phyloP scores from a whole-genome alignment of 2,329 filamentous ascomycete genomes.

The Pseudogymnoascus sp. region DNA sequence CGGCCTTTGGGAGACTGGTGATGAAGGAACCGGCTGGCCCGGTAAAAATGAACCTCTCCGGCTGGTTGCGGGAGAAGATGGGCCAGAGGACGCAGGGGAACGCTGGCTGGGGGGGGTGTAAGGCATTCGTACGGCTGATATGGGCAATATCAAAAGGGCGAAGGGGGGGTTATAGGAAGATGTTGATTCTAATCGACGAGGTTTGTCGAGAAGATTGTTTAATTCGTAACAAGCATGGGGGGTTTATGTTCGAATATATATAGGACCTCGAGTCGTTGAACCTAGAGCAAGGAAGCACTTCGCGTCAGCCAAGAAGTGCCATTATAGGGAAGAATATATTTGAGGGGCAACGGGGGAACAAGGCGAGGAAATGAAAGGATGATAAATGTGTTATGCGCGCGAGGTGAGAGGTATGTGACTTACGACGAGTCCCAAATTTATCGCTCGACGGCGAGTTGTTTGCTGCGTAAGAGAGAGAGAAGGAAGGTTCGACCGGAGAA shows the following conservation, averaged over 20 bases:
- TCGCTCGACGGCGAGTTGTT: slow-evolving; percentile 1
- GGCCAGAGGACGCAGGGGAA: slow-evolving; percentile 53
- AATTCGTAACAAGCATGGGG: slow-evolving; percentile 21
- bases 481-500: slow-evolving; percentile 12
- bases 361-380: slow-evolving; percentile 1
- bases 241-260: slow-evolving; percentile 15
- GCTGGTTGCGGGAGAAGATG: slow-evolving; percentile 49
- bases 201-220: slow-evolving; percentile 18
- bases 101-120: slow-evolving; percentile 73
- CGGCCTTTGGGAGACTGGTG: slow-evolving; percentile 35
- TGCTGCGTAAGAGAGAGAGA: slow-evolving; percentile 1
- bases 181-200: slow-evolving; percentile 17
- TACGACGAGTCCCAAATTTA: slow-evolving; percentile 5
- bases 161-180: slow-evolving; percentile 14
- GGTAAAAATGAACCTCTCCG: slow-evolving; percentile 45
- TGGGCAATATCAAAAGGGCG: slow-evolving; percentile 10
- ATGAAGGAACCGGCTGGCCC: slow-evolving; percentile 38
- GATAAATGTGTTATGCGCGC: not conserved
- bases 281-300: slow-evolving; percentile 12
- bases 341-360: not conserved
- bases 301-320: slow-evolving; percentile 5
- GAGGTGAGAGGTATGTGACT: slow-evolving; percentile 10
- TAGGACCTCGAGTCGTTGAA: slow-evolving; percentile 21
- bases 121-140: slow-evolving; percentile 57
- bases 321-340: slow-evolving; percentile 2